Conservation (phyloP, 306 rosid species). For the Ceratonia siliqua region DNA sequence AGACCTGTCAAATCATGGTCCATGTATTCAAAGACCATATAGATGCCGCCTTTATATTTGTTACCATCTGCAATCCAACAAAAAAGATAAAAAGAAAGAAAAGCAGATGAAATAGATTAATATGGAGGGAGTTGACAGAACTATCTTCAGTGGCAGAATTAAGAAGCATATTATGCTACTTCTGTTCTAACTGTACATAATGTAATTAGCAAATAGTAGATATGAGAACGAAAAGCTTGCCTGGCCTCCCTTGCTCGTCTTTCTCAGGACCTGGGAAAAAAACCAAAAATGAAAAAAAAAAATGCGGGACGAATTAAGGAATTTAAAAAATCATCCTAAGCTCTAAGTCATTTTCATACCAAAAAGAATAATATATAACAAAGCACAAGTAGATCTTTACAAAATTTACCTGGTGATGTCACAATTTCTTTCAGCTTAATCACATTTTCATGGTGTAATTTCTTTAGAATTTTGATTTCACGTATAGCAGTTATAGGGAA, state of each 20-base stretch:
- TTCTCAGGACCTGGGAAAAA: constrained; percentile 52
- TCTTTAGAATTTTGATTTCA: constrained; percentile 70
- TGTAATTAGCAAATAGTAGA: constrained; percentile 1
- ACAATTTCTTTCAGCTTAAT: constrained; percentile 73
- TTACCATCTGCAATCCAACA: constrained; percentile 48
- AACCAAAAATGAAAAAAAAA: constrained; percentile 14
- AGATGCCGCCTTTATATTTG: constrained; percentile 58
- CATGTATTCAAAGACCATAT: constrained; percentile 77
- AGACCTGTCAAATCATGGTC: constrained; percentile 76
- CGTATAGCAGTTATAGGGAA: constrained; percentile 79
- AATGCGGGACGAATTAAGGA: no score
- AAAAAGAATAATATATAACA: background rate
- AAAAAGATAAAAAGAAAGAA: background rate
- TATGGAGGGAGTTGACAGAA: background rate
- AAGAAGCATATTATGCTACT: background rate
- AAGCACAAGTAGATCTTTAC: background rate
- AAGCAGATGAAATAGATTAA: background rate
- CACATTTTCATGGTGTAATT: constrained; percentile 68
- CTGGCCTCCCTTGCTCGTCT: constrained; percentile 58
- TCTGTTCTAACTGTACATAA: background rate
- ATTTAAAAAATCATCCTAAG: background rate
- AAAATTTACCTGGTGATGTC: constrained; percentile 55
- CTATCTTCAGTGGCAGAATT: background rate
- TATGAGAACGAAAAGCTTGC: constrained; percentile 29
- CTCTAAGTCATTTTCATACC: constrained; percentile 4